Evolutionary conservation across 139 green algal species (phyloP).

Genomic region (Cymbomonas tetramitiformis): DNA sequence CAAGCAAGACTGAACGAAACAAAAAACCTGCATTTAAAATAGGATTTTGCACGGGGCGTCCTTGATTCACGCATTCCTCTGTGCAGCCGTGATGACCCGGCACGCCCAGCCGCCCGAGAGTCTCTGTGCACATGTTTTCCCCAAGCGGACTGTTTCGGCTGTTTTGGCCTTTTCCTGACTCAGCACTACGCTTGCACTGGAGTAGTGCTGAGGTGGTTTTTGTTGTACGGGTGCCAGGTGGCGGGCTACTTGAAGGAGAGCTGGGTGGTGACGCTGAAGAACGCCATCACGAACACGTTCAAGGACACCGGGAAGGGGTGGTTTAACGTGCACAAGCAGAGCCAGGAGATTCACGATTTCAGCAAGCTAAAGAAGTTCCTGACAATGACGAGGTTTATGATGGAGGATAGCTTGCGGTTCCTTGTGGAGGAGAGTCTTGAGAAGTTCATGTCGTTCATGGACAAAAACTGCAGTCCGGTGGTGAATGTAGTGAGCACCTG

Average conservation of each 20-base stretch:
- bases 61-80: too few species aligned
- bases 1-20: too few species aligned
- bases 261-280: slow-evolving; percentile 15
- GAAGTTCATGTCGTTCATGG: slow-evolving; percentile 38
- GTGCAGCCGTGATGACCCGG: too few species aligned
- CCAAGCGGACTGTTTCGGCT: too few species aligned
- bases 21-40: too few species aligned
- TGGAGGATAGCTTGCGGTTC: slow-evolving; percentile 60
- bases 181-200: too few species aligned
- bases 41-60: too few species aligned
- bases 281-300: slow-evolving; percentile 18
- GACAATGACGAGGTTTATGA: slow-evolving; percentile 38
- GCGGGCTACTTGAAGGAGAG: slow-evolving; percentile 53
- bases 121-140: too few species aligned
- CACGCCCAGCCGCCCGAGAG: too few species aligned
- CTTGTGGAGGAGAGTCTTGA: slow-evolving; percentile 42
- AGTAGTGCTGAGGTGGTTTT: too few species aligned
- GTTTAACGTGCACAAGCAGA: slow-evolving; percentile 61
- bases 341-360: slow-evolving; percentile 47
- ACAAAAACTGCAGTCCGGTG: slow-evolving; percentile 12
- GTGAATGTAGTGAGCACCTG: slow-evolving; percentile 14
- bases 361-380: slow-evolving; percentile 49
- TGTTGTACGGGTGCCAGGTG: slow-evolving; percentile 19
- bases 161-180: too few species aligned
- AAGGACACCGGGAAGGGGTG: slow-evolving; percentile 55